Evolutionary conservation across 2,329 filamentous ascomycete species (phyloP).

Genomic region (Colletotrichum sp.): DNA sequence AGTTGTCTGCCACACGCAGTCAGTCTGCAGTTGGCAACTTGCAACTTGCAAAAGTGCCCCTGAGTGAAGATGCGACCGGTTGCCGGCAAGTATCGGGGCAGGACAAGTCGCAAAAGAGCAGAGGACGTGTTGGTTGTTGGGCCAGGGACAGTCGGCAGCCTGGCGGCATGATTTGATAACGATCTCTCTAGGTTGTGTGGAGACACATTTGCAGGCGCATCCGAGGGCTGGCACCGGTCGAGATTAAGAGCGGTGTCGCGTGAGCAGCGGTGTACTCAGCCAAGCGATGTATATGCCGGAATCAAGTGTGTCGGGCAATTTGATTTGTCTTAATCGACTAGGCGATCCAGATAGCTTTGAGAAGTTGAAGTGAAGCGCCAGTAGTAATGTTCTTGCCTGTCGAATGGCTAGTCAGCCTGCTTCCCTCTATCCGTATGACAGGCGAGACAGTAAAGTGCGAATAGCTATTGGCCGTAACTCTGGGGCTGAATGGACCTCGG

Average conservation of each 20-base stretch:
- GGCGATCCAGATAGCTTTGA: background rate
- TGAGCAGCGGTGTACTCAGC: constrained; percentile 12
- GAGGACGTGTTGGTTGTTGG: background rate
- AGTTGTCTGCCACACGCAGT: background rate
- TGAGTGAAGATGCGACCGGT: background rate
- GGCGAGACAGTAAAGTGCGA: background rate
- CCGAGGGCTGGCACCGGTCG: background rate
- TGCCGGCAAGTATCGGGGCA: background rate
- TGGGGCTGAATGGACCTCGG: background rate
- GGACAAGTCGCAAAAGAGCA: background rate
- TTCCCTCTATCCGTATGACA: background rate
- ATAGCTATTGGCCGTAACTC: background rate
- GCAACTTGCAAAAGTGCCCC: background rate
- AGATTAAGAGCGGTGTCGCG: constrained; percentile 5
- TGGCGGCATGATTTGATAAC: background rate
- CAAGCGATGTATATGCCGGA: background rate
- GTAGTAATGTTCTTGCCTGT: background rate
- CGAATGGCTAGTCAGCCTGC: background rate
- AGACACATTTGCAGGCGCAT: background rate
- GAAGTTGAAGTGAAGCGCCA: background rate
- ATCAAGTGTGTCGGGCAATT: background rate
- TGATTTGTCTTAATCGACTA: background rate
- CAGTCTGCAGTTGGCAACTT: background rate
- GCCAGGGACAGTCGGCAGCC: background rate
- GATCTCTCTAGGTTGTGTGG: constrained; percentile 1